phyloP scores from a whole-genome alignment of 176 grass and related monocot species.

The maize (Zea mays) region Zm-B73-REFERENCE-NAM-5.0 NC_050102.1:152737001-152737500 shows the following conservation, averaged over 20 bases:
- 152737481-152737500: slow-evolving; percentile 36
- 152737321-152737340: neutral
- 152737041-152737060: neutral
- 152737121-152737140: too few species aligned
- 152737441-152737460: slow-evolving; percentile 47
- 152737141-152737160: too few species aligned
- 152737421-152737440: slow-evolving; percentile 34
- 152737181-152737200: neutral
- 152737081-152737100: neutral
- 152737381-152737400: neutral
- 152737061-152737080: neutral
- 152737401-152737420: neutral
- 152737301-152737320: neutral
- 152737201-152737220: neutral
- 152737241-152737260: neutral
- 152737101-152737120: neutral
- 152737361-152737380: neutral
- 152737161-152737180: too few species aligned
- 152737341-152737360: neutral
- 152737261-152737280: neutral
- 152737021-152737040: neutral
- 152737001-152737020: neutral
- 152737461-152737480: slow-evolving; percentile 40
- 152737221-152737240: neutral
- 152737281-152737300: neutral